Base-by-base conservation (phyloP, 306 rosid species). In the Hippophae rhamnoides region DNA sequence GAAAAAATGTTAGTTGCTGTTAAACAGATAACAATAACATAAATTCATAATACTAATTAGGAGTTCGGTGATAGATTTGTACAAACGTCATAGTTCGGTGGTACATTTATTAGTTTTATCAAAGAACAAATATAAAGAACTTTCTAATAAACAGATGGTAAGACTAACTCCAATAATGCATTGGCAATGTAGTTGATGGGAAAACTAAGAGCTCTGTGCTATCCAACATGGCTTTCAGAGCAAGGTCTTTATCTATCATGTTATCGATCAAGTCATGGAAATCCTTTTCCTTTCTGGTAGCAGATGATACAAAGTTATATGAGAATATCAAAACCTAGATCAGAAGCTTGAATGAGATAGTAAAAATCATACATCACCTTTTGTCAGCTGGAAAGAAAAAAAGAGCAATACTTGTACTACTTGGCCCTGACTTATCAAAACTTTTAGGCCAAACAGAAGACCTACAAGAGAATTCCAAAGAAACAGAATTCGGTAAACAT, bases 191-290 rank as follows among this genome's bases (percentile, higher is more conserved):
- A 2, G 64, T 57, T 10, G 98, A 90, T 64, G 92, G 52, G 72
- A 90, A 90, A 44, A 87, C 58, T 52, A 87, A 66, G 61, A 87
- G 87, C 62, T 79, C 92, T 10, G 94, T 82, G 49, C 74, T 75
- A 63, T 78, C 57, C 53, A 79, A 58, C 48, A 70, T 68, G 13
- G 76, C 71, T 72, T 68, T 81, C 78, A 87, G 54, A 54, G 86
- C 95, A 4, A 66, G 76, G 65, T 81, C 84, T 41, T 26, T 51
- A 25, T 8, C 7, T 70, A 84, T 67, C 76, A 85, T 77, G 61
- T 68, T 44, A 57, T 52, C 61, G 53, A 90, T 75, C 70, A 87
- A 65, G 56, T 3, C 27, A 48, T 78, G 84, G 58, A 83, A 85
- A 62, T n/a, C 52, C 6, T 63, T 79, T 65, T 74, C 83, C 10